These are phyloP conservation scores for Fusarium denticulatum DNA, from an alignment of 2,329 filamentous ascomycete genomes.

Conservation along the genomic window DNA sequence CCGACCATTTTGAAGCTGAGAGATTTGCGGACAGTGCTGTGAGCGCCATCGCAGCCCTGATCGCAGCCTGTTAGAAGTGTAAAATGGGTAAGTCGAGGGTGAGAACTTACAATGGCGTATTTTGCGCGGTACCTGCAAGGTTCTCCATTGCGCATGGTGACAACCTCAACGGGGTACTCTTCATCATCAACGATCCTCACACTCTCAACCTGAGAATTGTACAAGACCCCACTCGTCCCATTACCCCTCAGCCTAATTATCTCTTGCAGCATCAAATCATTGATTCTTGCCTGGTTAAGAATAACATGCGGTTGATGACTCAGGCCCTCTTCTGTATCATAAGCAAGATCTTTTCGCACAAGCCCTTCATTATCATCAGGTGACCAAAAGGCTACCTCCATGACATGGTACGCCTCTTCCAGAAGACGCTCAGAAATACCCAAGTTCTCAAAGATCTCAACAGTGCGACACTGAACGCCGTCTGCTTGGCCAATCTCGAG, in stretches of 20 bases:
- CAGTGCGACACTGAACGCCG: slow-evolving; percentile 67
- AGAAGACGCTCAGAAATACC: slow-evolving; percentile 71
- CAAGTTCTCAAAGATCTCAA: slow-evolving; percentile 78
- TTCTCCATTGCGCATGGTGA: not conserved
- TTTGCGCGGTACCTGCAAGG: slow-evolving; percentile 16
- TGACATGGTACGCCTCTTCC: slow-evolving; percentile 74
- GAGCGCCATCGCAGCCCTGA: slow-evolving; percentile 38
- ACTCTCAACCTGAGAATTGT: slow-evolving; percentile 30
- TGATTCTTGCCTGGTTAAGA: slow-evolving; percentile 57
- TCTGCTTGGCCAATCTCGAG: slow-evolving; percentile 54
- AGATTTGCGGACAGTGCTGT: slow-evolving; percentile 38
- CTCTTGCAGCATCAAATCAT: slow-evolving; percentile 35
- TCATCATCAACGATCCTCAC: slow-evolving; percentile 1
- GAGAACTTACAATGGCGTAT: slow-evolving; percentile 29
- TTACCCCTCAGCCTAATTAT: slow-evolving; percentile 8
- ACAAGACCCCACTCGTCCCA: slow-evolving; percentile 4
- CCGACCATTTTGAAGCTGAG: slow-evolving; percentile 42
- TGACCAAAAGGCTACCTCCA: slow-evolving; percentile 70
- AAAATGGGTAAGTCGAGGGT: accelerated
- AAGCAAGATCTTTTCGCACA: slow-evolving; percentile 66
- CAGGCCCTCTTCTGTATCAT: slow-evolving; percentile 69
- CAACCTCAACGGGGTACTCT: slow-evolving; percentile 22
- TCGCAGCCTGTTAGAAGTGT: accelerated
- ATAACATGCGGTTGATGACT: slow-evolving; percentile 73
- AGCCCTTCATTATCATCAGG: slow-evolving; percentile 68